phyloP scores from a whole-genome alignment of 345 rosid species.

The Linum lewisii region DNA sequence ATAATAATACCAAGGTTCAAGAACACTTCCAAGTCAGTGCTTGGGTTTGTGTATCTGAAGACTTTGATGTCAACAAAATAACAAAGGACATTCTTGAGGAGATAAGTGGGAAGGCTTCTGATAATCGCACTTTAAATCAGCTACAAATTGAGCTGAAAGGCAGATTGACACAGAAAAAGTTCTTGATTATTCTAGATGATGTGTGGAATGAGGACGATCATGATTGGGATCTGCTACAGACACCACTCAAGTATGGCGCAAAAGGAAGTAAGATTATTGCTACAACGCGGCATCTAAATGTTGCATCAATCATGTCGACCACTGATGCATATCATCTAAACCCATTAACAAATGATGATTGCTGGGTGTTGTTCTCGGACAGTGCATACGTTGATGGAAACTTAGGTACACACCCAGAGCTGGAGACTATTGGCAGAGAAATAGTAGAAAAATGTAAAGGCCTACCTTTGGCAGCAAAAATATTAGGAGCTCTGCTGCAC shows the following conservation, averaged over 20 bases:
- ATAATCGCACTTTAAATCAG: constrained; percentile 10
- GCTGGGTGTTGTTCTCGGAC: constrained; percentile 16
- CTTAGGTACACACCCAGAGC: constrained; percentile 12
- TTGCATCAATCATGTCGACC: constrained; percentile 18
- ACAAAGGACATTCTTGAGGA: constrained; percentile 21
- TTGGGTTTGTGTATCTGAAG: constrained; percentile 27
- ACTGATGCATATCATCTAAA: constrained; percentile 13
- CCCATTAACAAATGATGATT: constrained; percentile 24
- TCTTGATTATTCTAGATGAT: constrained; percentile 26
- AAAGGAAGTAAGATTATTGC: constrained; percentile 33
- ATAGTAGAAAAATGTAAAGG: constrained; percentile 33
- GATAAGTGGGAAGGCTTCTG: constrained; percentile 4
- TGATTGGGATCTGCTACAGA: constrained; percentile 19
- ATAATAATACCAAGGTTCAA: constrained; percentile 13
- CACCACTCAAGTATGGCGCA: constrained; percentile 21
- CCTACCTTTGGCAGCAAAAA: constrained; percentile 31
- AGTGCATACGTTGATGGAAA: constrained; percentile 14
- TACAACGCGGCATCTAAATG: constrained; percentile 31
- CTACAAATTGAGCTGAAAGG: constrained; percentile 21
- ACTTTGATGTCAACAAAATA: constrained; percentile 27
- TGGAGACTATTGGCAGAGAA: constrained; percentile 25
- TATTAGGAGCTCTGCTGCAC: constrained; percentile 30
- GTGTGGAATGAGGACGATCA: constrained; percentile 9
- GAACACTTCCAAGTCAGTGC: constrained; percentile 14
- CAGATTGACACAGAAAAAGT: constrained; percentile 13